Evolutionary conservation across 305 asterid species (phyloP).

Genomic region (Solanum chacoense): DNA sequence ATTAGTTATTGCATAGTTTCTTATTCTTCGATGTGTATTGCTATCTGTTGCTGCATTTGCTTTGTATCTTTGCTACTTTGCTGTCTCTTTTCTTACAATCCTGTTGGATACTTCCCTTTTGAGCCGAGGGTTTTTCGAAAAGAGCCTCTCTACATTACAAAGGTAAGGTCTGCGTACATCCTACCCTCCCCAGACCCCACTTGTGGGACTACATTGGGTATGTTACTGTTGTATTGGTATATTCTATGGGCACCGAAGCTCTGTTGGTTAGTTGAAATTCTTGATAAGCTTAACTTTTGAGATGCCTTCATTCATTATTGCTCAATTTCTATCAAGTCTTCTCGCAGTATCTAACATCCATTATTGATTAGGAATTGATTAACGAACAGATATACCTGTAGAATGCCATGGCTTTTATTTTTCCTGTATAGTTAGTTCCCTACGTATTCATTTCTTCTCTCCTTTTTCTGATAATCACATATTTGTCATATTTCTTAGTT

Average conservation of each 20-base stretch:
- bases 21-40: not conserved
- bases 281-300: not conserved
- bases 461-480: not conserved
- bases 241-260: not conserved
- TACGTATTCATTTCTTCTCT: not conserved
- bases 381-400: not conserved
- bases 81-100: not conserved
- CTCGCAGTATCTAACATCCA: constrained; percentile 9
- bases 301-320: not conserved
- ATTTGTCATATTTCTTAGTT: not conserved
- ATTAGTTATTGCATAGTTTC: not conserved
- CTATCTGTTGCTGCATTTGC: not conserved
- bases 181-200: not conserved
- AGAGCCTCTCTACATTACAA: not conserved
- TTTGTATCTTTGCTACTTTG: not conserved
- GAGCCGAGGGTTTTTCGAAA: not conserved
- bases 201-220: not conserved
- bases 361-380: not conserved
- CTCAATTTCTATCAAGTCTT: not conserved
- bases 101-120: not conserved
- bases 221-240: not conserved
- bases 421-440: not conserved
- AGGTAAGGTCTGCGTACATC: not conserved
- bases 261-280: not conserved
- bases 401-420: not conserved